These are phyloP conservation scores for Euphorbia lathyris DNA, from an alignment of 345 rosid genomes.

Conservation along the genomic window DNA sequence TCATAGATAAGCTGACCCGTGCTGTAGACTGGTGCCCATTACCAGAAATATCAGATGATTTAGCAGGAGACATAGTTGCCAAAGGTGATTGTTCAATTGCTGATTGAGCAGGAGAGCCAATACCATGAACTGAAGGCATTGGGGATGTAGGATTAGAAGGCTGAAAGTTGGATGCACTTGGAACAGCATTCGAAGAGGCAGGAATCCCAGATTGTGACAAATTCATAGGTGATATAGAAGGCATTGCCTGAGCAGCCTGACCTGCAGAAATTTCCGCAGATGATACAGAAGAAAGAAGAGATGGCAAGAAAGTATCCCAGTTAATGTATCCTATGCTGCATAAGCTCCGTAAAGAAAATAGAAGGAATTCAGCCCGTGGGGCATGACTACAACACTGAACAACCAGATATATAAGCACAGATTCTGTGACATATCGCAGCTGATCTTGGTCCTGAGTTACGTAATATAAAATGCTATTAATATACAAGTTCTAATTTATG, in stretches of 20 bases:
- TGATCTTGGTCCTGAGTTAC: conserved; percentile 75
- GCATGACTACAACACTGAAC: conserved; percentile 78
- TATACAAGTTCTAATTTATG: conserved; percentile 7
- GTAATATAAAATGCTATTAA: conserved; percentile 9
- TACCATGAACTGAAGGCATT: conserved; percentile 61
- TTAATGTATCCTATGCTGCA: conserved; percentile 69
- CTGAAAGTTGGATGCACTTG: conserved; percentile 60
- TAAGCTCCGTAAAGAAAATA: conserved; percentile 78
- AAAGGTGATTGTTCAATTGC: conserved; percentile 57
- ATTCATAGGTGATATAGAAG: conserved; percentile 51
- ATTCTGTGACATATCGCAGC: conserved; percentile 70
- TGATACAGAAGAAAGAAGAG: conserved; percentile 80
- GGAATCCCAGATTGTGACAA: conserved; percentile 60
- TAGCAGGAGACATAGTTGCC: conserved; percentile 52
- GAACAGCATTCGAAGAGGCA: conserved; percentile 42
- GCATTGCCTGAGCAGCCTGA: conserved; percentile 58
- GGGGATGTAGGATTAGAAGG: conserved; percentile 60
- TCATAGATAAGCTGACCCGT: conserved; percentile 43
- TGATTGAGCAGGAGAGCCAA: conserved; percentile 77
- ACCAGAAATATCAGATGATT: conserved; percentile 47
- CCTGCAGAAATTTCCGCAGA: conserved; percentile 59
- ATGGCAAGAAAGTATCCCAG: conserved; percentile 82
- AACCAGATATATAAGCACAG: conserved; percentile 74
- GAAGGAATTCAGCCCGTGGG: conserved; percentile 88
- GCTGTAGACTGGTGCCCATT: conserved; percentile 44